A percentile compares a stretch with the other conserved stretches of the same genome.
Evolutionary conservation across 2,329 filamentous ascomycete genomes (phyloP).

Genomic region (Talaromyces albobiverticillius): DNA sequence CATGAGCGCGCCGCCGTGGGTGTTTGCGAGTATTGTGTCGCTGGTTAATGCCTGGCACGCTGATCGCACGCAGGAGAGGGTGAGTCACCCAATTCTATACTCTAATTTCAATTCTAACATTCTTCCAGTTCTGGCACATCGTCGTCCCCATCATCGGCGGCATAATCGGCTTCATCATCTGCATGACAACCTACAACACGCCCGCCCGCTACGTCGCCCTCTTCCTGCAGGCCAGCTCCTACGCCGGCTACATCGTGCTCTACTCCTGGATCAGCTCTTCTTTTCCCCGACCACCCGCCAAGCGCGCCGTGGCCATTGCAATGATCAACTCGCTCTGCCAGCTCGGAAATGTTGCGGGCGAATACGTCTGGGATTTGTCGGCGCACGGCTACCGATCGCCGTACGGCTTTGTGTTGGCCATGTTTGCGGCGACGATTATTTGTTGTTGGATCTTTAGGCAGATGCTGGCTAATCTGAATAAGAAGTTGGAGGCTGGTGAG

Average conservation of each 20-base stretch:
- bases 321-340: slow-evolving; percentile 38
- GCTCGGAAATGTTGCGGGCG: slow-evolving; percentile 62
- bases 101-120: background rate
- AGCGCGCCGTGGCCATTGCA: slow-evolving; percentile 37
- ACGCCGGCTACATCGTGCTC: slow-evolving; percentile 53
- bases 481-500: background rate
- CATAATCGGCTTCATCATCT: slow-evolving; percentile 12
- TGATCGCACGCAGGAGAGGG: slow-evolving; percentile 37
- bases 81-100: background rate
- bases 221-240: slow-evolving; percentile 42
- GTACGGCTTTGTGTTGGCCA: background rate
- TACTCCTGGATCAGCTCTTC: slow-evolving; percentile 36
- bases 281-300: slow-evolving; percentile 35
- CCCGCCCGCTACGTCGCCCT: slow-evolving; percentile 15
- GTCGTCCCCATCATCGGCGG: slow-evolving; percentile 5
- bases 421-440: background rate
- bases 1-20: slow-evolving; percentile 34
- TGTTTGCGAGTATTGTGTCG: slow-evolving; percentile 3
- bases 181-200: background rate
- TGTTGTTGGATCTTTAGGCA: background rate
- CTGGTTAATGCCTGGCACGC: slow-evolving; percentile 13
- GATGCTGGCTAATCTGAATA: slow-evolving; percentile 20
- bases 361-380: background rate
- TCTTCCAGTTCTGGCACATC: slow-evolving; percentile 46
- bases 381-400: background rate